These are phyloP conservation scores for Metschnikowia matae DNA, from an alignment of 805 yeast genomes.

Conservation along the genomic window DNA sequence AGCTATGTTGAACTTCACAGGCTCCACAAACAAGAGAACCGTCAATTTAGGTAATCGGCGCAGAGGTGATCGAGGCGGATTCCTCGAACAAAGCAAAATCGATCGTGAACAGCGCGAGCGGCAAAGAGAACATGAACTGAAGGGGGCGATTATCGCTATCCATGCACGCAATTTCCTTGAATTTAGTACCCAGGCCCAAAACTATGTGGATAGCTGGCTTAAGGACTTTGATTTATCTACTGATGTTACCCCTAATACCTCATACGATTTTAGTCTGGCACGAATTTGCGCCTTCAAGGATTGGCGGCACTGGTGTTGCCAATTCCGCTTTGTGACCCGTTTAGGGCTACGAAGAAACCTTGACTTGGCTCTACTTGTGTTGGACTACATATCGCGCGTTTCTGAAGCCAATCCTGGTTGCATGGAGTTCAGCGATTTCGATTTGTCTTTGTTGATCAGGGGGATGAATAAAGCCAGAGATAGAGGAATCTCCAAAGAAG, in stretches of 20 bases:
- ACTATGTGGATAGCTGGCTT: slow-evolving; percentile 17
- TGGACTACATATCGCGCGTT: background rate
- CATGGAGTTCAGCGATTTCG: background rate
- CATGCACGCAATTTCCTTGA: slow-evolving; percentile 40
- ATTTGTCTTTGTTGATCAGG: background rate
- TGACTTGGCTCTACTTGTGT: background rate
- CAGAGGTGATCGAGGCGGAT: slow-evolving; percentile 20
- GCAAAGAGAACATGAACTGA: slow-evolving; percentile 44
- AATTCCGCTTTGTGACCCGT: slow-evolving; percentile 19
- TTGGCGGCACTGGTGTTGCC: slow-evolving; percentile 18
- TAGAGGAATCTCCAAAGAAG: background rate
- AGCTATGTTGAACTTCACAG: slow-evolving; percentile 56
- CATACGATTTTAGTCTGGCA: background rate
- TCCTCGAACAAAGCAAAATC: slow-evolving; percentile 58
- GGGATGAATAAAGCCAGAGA: background rate
- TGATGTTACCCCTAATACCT: background rate
- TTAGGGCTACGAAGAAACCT: slow-evolving; percentile 7
- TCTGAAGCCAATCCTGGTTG: background rate
- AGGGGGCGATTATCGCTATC: slow-evolving; percentile 50
- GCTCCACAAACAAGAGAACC: slow-evolving; percentile 56
- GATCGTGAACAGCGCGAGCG: slow-evolving; percentile 66
- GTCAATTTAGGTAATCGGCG: slow-evolving; percentile 58
- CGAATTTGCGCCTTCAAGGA: background rate
- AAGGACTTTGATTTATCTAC: background rate
- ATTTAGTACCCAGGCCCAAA: slow-evolving; percentile 23